Evolutionary conservation across 352 stramenopile genomes (phyloP).

Genomic region (Phytophthora quininea): DNA sequence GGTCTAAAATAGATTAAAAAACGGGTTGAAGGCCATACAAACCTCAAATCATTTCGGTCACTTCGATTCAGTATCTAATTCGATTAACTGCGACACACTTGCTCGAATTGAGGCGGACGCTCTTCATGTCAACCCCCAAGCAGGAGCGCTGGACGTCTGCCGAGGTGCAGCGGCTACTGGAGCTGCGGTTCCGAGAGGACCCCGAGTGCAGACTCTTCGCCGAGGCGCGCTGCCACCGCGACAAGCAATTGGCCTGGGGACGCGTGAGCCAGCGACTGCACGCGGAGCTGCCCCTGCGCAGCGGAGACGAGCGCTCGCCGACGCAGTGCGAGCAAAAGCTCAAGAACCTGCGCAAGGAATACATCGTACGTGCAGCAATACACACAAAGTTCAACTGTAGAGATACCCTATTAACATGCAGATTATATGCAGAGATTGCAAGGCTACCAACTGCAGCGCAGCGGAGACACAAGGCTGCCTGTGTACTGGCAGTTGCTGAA

Average conservation of each 20-base stretch:
- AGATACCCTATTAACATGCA: too few species aligned
- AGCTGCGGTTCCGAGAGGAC: conserved; percentile 15
- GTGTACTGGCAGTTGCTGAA: conserved; percentile 20
- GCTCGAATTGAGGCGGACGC: too few species aligned
- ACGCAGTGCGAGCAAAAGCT: conserved; percentile 26
- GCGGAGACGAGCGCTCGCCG: conserved; percentile 15
- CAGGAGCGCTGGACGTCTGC: conserved; percentile 21
- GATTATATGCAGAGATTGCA: not conserved
- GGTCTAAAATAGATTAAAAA: too few species aligned
- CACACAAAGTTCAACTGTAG: not conserved
- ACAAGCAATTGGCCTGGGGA: conserved; percentile 18
- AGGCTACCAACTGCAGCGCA: not conserved
- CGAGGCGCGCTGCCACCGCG: conserved; percentile 6
- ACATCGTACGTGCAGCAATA: conserved; percentile 1
- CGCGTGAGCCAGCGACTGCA: conserved; percentile 16
- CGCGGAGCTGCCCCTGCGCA: conserved; percentile 16
- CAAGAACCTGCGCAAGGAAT: conserved; percentile 29
- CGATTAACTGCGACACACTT: not conserved
- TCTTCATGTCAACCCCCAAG: conserved; percentile 1
- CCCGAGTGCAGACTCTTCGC: conserved; percentile 7
- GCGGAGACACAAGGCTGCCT: conserved; percentile 2
- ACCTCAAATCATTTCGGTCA: not conserved
- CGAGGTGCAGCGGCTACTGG: conserved; percentile 22
- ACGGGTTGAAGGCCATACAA: not conserved
- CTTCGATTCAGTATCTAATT: not conserved